Evolutionary conservation across 2,329 filamentous ascomycete species (phyloP), one percentile per base, ranked within the genome.

Genomic region (Diaporthe helianthi): DNA sequence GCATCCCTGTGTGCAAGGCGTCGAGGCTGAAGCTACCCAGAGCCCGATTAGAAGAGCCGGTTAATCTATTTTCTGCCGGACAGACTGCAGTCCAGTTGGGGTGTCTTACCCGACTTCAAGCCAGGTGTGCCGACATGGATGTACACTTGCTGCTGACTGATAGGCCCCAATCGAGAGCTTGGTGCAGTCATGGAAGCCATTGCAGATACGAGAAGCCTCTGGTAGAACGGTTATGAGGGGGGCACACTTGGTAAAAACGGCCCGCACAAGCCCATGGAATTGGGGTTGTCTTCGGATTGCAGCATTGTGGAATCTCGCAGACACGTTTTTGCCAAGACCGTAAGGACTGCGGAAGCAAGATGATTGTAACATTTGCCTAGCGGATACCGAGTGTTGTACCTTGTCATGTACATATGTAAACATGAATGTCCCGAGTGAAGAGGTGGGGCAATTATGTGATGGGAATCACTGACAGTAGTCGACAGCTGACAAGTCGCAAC

Each of bases 11-110:
- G 26, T 22, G 36, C 26, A 36, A 44, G 66, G 47, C 65, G 17
- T 70, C 66, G 66, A 69, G 69, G 66, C 65, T 71, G 60, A 61
- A 65, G 60, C 46, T 68, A 52, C 60, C 58, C 33, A 47, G 33
- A 60, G n/a, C 60, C 49, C 22, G 58, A 46, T 53, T 55, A 52
- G 36, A 38, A 49, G 51, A 52, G 33, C 12, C n/a, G 38, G 13
- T 63, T 47, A 49, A 54, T 68, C 31, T 36, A 68, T 53, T 46
- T 51, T 41, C 49, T 54, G 66, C 58, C 66, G 51, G 4, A 3
- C n/a, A n/a, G n/a, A n/a, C n/a, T n/a, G n/a, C 24, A 54, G 49
- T 51, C 41, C 52, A 58, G 22, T 63, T 63, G 44, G 24, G 58
- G 58, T 46, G 44, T 63, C 58, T 63, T 36, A 49, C 58, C 41